These are phyloP conservation scores for Ophiostoma sp. DNA, from an alignment of 2,329 filamentous ascomycete genomes.

Conservation along the genomic window DNA sequence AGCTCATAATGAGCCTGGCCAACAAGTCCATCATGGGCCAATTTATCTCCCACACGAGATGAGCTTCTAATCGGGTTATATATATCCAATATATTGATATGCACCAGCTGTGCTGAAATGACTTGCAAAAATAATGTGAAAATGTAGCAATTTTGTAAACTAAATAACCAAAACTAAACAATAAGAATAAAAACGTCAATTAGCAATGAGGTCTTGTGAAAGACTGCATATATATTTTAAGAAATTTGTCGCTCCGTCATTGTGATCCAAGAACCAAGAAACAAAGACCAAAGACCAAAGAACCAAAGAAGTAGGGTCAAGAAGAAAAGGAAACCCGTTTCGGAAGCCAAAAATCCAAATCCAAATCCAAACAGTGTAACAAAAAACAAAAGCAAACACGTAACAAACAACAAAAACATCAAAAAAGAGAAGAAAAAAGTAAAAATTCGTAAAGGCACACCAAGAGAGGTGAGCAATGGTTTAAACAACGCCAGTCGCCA, in stretches of 20 bases:
- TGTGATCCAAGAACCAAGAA: neutral
- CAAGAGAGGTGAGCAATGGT: slow-evolving; percentile 22
- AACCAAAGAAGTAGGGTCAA: neutral
- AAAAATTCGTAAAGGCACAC: neutral
- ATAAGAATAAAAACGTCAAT: slow-evolving; percentile 30
- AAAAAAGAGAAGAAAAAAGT: slow-evolving; percentile 1
- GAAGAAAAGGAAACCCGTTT: neutral
- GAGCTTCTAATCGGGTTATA: neutral
- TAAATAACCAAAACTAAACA: slow-evolving; percentile 6
- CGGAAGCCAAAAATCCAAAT: neutral
- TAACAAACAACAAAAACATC: neutral
- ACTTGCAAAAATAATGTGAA: neutral
- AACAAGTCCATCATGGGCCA: too few relatives aligned
- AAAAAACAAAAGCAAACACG: neutral
- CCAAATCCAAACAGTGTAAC: neutral
- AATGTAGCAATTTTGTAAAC: neutral
- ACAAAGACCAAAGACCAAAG: too few relatives aligned
- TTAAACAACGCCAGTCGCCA: slow-evolving; percentile 36
- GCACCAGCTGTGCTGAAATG: too few relatives aligned
- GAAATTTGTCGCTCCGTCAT: slow-evolving; percentile 10
- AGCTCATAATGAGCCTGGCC: too few relatives aligned
- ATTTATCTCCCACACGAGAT: too few relatives aligned
- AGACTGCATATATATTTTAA: slow-evolving; percentile 14
- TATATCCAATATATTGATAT: too few relatives aligned
- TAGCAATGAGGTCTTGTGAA: slow-evolving; percentile 13